Percentiles rank a stretch among this genome's conserved stretches.
These are phyloP conservation scores for Venturia oleaginea DNA, from an alignment of 2,329 filamentous ascomycete genomes.

Conservation along the genomic window DNA sequence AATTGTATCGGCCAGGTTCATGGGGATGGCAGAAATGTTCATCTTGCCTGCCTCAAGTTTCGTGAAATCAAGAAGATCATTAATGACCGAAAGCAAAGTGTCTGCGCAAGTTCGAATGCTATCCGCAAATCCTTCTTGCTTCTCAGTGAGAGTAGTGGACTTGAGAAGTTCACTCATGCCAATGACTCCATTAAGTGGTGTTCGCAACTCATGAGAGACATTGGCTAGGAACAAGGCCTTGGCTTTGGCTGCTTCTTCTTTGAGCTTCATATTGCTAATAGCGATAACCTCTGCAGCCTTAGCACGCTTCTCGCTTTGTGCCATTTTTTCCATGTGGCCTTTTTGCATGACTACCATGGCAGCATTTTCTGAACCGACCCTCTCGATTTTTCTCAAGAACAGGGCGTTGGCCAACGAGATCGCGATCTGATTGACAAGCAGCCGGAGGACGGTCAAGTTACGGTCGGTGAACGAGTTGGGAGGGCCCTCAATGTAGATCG, in stretches of 20 bases:
- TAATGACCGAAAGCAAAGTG: constrained; percentile 43
- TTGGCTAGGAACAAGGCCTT: constrained; percentile 66
- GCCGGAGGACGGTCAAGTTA: constrained; percentile 43
- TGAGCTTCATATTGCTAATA: constrained; percentile 68
- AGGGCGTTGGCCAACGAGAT: constrained; percentile 57
- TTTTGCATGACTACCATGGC: constrained; percentile 73
- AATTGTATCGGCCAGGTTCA: constrained; percentile 49
- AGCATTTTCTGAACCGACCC: constrained; percentile 67
- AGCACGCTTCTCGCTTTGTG: constrained; percentile 65
- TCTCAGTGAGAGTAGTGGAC: constrained; percentile 44
- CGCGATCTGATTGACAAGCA: constrained; percentile 68
- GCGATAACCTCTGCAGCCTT: constrained; percentile 69
- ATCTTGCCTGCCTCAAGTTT: constrained; percentile 46
- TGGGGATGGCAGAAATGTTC: constrained; percentile 50
- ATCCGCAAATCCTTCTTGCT: constrained; percentile 55
- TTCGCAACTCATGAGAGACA: constrained; percentile 49
- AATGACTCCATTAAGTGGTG: constrained; percentile 46
- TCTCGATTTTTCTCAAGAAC: constrained; percentile 60
- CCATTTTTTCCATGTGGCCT: constrained; percentile 60
- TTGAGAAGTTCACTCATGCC: constrained; percentile 54
- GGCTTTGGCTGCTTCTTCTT: constrained; percentile 73
- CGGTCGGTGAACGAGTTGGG: constrained; percentile 70
- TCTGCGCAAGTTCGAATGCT: constrained; percentile 57
- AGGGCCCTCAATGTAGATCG: constrained; percentile 66
- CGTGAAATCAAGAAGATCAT: constrained; percentile 44